These are phyloP conservation scores for Carpinus viminea DNA, from an alignment of 306 rosid genomes.

Conservation along the genomic window DNA sequence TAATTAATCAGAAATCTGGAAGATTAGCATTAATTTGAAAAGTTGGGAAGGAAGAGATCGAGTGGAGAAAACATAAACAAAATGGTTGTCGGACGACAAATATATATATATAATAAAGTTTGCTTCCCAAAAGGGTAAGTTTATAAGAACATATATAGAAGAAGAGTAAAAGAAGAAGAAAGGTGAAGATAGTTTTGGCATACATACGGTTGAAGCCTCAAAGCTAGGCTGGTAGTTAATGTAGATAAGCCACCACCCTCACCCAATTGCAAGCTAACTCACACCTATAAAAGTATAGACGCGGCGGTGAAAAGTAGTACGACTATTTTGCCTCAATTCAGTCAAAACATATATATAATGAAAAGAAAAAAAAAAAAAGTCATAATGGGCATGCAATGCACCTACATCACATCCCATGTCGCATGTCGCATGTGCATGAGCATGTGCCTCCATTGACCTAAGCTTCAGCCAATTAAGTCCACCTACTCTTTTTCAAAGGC, in stretches of 20 bases:
- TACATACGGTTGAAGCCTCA: slow-evolving; percentile 12
- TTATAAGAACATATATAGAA: background rate
- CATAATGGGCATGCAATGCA: slow-evolving; percentile 9
- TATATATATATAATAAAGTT: background rate
- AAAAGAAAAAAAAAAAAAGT: slow-evolving; percentile 26
- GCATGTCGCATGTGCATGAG: slow-evolving; percentile 12
- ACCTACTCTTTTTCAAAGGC: background rate
- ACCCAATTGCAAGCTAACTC: slow-evolving; percentile 65
- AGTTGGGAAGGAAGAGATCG: background rate
- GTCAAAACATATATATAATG: no score
- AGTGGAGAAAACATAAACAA: background rate
- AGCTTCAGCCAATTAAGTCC: background rate
- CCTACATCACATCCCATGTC: slow-evolving; percentile 3
- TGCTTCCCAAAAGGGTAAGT: background rate
- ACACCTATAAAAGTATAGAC: slow-evolving; percentile 32
- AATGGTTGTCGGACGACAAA: background rate
- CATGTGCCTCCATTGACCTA: background rate
- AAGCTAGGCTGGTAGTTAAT: slow-evolving; percentile 38
- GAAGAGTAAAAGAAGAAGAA: background rate
- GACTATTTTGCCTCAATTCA: no score
- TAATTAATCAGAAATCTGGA: background rate
- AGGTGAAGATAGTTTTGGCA: background rate
- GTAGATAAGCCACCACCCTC: slow-evolving; percentile 58
- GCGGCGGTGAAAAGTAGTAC: background rate
- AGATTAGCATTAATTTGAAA: background rate